These are phyloP conservation scores for Nicotiana obtusifolia DNA, from an alignment of 257 asterid genomes.

Conservation along the genomic window DNA sequence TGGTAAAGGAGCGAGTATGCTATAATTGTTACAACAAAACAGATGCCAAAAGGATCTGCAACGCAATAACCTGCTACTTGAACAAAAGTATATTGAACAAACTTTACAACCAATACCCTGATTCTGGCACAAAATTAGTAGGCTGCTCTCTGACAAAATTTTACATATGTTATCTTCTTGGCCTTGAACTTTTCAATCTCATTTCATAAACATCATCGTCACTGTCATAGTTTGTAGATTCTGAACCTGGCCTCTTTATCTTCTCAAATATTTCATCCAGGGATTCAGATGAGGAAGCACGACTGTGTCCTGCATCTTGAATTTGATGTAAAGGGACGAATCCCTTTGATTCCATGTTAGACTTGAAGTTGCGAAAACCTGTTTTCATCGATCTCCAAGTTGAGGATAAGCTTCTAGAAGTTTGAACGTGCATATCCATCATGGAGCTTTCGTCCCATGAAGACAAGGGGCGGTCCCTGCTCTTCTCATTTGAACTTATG, in stretches of 20 bases:
- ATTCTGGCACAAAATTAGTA: neutral
- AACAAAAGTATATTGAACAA: constrained; percentile 4
- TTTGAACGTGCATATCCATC: constrained; percentile 12
- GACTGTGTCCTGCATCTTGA: constrained; percentile 28
- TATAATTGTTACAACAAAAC: neutral
- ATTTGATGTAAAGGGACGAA: constrained; percentile 44
- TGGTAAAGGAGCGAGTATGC: neutral
- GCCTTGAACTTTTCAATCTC: constrained; percentile 17
- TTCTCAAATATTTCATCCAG: constrained; percentile 61
- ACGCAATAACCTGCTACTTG: neutral
- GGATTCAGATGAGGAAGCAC: constrained; percentile 42
- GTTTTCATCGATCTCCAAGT: constrained; percentile 63
- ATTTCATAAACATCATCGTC: constrained; percentile 19
- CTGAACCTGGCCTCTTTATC: constrained; percentile 34
- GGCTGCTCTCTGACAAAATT: constrained; percentile 2
- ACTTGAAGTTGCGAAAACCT: constrained; percentile 48
- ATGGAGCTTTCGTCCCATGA: constrained; percentile 15
- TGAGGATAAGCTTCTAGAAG: constrained; percentile 36
- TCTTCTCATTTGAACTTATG: constrained; percentile 18
- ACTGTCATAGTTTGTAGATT: constrained; percentile 19
- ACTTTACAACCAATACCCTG: constrained; percentile 3
- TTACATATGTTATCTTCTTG: constrained; percentile 16
- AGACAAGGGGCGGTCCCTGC: constrained; percentile 5
- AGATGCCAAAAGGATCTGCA: neutral
- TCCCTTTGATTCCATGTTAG: constrained; percentile 42